Evolutionary conservation across 441 rosid genomes (phyloP).

Genomic region (Erodium moschatum): DNA sequence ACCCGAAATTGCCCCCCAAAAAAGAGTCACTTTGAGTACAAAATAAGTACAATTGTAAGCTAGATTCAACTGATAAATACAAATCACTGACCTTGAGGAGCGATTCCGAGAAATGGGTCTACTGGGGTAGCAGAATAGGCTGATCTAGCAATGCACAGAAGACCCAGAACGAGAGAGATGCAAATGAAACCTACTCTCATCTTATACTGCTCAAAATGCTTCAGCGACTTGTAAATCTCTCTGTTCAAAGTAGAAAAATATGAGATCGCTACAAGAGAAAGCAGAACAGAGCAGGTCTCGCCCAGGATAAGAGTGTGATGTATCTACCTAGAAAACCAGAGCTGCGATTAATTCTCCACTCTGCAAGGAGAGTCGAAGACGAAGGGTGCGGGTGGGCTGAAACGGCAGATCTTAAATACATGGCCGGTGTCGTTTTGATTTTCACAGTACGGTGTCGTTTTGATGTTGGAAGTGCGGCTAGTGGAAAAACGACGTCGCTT

Average conservation of each 20-base stretch:
- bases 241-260: background rate
- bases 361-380: background rate
- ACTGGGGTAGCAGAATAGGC: slow-evolving; percentile 24
- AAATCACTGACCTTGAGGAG: slow-evolving; percentile 47
- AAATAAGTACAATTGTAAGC: background rate
- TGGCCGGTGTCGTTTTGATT: too few relatives aligned
- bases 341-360: background rate
- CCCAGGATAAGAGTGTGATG: background rate
- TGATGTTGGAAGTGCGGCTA: too few relatives aligned
- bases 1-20: background rate
- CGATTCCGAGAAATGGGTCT: slow-evolving; percentile 56
- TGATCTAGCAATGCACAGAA: slow-evolving; percentile 34
- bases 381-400: background rate
- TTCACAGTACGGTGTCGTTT: too few relatives aligned
- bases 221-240: background rate
- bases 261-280: background rate
- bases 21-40: background rate
- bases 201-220: slow-evolving; percentile 15
- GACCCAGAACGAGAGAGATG: slow-evolving; percentile 27
- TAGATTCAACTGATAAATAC: background rate
- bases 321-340: background rate
- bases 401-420: background rate
- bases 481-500: too few relatives aligned
- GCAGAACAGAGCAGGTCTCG: background rate
- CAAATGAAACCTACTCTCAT: slow-evolving; percentile 34